Percentiles rank a stretch among this genome's conserved stretches.
phyloP scores from a whole-genome alignment of 2,329 filamentous ascomycete genomes.

The Paracoccidioides brasiliensis region DNA sequence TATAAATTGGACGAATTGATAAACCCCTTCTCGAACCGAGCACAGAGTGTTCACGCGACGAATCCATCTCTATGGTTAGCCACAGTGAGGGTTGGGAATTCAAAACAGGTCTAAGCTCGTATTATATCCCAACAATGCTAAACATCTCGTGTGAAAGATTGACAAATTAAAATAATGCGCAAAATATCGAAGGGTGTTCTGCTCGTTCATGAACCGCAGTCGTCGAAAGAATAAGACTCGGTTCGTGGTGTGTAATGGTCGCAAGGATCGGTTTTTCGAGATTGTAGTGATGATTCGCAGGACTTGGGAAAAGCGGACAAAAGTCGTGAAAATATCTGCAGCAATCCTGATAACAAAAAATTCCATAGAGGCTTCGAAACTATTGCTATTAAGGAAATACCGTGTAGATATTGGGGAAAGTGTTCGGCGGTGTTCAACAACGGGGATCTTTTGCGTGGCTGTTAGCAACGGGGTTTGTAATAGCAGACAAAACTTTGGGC shows the following conservation, averaged over 20 bases:
- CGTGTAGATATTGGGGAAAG: not conserved
- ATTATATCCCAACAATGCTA: not conserved
- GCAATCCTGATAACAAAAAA: not conserved
- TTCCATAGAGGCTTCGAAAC: not conserved
- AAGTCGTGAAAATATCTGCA: not conserved
- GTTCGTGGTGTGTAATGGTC: not conserved
- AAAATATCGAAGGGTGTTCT: not conserved
- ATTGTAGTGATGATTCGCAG: not conserved
- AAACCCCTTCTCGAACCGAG: slow-evolving; percentile 27
- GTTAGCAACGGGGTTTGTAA: too few relatives aligned
- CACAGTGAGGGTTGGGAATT: not conserved
- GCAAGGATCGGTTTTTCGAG: not conserved
- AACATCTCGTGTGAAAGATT: not conserved
- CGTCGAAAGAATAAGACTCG: not conserved
- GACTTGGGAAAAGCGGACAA: not conserved
- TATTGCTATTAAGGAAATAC: not conserved
- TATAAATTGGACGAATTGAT: slow-evolving; percentile 25
- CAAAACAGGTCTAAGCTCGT: not conserved
- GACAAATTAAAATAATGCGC: not conserved
- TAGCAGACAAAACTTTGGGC: too few relatives aligned
- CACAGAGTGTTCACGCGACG: slow-evolving; percentile 13
- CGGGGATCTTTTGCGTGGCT: too few relatives aligned
- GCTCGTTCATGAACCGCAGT: not conserved
- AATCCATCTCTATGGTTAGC: slow-evolving; percentile 3
- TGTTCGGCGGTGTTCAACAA: too few relatives aligned